These are phyloP conservation scores for Fusarium drepaniforme DNA, from an alignment of 2,329 filamentous ascomycete genomes.

Conservation along the genomic window DNA sequence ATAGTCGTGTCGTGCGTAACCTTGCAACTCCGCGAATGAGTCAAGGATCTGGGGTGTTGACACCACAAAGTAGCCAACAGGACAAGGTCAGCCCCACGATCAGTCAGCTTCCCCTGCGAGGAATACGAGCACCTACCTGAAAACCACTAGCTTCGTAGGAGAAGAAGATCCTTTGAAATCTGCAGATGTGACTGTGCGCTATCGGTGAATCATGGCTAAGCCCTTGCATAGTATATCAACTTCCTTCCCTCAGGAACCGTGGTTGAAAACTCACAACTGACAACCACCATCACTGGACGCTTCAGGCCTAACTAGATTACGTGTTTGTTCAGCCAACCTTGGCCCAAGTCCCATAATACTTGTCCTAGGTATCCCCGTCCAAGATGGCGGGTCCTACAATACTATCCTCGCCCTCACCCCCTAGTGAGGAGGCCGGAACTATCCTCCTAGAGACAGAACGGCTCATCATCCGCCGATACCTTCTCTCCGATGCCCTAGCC, in stretches of 20 bases:
- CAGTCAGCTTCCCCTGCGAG: not conserved
- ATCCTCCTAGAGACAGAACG: slow-evolving; percentile 49
- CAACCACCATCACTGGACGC: not conserved
- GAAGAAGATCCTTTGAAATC: slow-evolving; percentile 23
- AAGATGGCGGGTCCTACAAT: slow-evolving; percentile 30
- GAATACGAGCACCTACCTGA: slow-evolving; percentile 12
- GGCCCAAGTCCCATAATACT: not conserved
- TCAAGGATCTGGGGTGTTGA: slow-evolving; percentile 1
- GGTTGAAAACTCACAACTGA: not conserved
- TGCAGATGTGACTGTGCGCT: not conserved
- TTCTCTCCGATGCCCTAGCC: slow-evolving; percentile 52
- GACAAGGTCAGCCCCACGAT: not conserved
- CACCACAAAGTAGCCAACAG: not conserved
- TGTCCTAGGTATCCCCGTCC: not conserved
- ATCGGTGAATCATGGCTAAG: not conserved
- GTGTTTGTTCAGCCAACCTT: not conserved
- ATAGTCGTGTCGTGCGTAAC: not conserved
- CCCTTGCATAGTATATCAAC: not conserved
- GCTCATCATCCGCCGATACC: slow-evolving; percentile 56
- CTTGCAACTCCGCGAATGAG: not conserved
- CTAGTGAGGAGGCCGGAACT: slow-evolving; percentile 44
- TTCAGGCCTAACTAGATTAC: not conserved
- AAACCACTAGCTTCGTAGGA: slow-evolving; percentile 9
- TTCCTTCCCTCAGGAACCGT: not conserved
- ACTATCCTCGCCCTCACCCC: slow-evolving; percentile 41